A percentile compares a stretch with the other conserved stretches of the same genome.
Conservation (phyloP, 768 basidiomycete genomes). For the Candolleomyces efflorescens region DNA sequence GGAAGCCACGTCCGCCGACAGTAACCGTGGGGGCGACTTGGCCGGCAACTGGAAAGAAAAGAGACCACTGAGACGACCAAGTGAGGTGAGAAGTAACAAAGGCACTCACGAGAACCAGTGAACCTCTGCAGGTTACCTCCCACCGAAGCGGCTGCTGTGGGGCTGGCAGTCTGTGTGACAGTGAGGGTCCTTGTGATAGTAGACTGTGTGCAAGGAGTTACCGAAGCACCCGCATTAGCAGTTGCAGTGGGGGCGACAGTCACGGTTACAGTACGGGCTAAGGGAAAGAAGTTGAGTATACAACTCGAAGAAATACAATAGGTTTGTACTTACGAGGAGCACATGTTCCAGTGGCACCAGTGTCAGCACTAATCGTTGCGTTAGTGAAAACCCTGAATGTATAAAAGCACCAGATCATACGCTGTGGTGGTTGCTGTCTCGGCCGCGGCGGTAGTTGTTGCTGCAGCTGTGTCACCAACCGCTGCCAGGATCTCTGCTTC, state of each 20-base stretch:
- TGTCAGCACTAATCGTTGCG: not conserved
- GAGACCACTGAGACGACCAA: not conserved
- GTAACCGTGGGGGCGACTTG: slow-evolving; percentile 39
- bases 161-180: slow-evolving; percentile 8
- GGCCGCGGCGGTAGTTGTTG: slow-evolving; percentile 10
- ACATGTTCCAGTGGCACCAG: not conserved
- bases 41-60: slow-evolving; percentile 35
- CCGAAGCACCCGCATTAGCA: slow-evolving; percentile 6
- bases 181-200: slow-evolving; percentile 7
- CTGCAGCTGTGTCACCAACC: slow-evolving; percentile 26
- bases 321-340: not conserved
- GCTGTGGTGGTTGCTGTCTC: not conserved
- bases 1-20: slow-evolving; percentile 44
- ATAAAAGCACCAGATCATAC: not conserved
- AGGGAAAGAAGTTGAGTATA: not conserved
- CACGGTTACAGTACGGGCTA: slow-evolving; percentile 19
- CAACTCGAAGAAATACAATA: not conserved
- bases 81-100: not conserved
- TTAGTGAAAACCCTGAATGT: not conserved
- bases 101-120: slow-evolving; percentile 40
- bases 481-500: slow-evolving; percentile 55
- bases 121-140: slow-evolving; percentile 46
- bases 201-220: not conserved
- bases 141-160: slow-evolving; percentile 13
- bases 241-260: slow-evolving; percentile 15